These are phyloP conservation scores for Eremochloa ophiuroides DNA, from an alignment of 176 grass and related monocot genomes.

Conservation along the genomic window DNA sequence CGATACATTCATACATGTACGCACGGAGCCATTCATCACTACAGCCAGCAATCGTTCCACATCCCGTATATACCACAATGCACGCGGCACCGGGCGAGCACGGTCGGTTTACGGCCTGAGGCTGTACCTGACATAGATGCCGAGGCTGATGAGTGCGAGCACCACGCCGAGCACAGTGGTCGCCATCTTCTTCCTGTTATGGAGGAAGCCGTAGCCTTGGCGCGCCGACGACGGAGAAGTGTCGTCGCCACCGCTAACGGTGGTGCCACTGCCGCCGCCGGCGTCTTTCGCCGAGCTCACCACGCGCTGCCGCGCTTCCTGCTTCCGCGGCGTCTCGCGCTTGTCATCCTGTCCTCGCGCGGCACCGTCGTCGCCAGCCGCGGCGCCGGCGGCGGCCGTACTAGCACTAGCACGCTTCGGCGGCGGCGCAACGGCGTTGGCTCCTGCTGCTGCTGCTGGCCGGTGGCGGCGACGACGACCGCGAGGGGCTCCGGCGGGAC, in stretches of 20 bases:
- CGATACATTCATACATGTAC: neutral
- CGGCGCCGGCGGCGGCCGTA: too few species aligned
- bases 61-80: neutral
- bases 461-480: too few species aligned
- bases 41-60: neutral
- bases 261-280: neutral
- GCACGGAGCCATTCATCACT: neutral
- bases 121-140: constrained; percentile 40
- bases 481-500: neutral
- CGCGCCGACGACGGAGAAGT: neutral
- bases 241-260: neutral
- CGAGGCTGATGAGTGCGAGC: constrained; percentile 30
- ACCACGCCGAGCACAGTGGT: constrained; percentile 24
- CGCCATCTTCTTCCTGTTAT: neutral
- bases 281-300: neutral
- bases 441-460: too few species aligned
- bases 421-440: too few species aligned
- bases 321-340: constrained; percentile 7
- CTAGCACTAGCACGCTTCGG: too few species aligned
- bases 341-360: neutral
- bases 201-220: neutral
- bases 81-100: too few species aligned
- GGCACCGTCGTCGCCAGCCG: neutral
- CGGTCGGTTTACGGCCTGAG: neutral
- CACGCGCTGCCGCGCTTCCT: neutral